Percentiles rank a stretch among this genome's conserved stretches.
phyloP scores from a whole-genome alignment of 495 filamentous ascomycete species.

The Penicillium cosmopolitanum region DNA sequence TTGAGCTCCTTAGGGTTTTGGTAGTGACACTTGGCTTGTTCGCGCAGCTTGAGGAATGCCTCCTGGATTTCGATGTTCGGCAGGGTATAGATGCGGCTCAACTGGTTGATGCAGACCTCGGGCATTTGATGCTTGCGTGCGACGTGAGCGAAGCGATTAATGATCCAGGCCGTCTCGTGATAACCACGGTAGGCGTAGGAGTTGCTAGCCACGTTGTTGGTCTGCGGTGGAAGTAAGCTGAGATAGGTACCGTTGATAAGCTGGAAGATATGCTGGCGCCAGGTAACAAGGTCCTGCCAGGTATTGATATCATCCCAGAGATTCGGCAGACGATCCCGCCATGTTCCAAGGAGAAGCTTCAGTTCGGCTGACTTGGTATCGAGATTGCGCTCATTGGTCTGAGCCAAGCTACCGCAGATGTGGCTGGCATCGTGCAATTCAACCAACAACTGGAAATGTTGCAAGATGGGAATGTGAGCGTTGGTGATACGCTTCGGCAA shows the following conservation, averaged over 20 bases:
- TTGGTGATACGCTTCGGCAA: constrained; percentile 90
- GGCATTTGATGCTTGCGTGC: constrained; percentile 95
- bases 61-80: constrained; percentile 99
- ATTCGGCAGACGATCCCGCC: constrained; percentile 94
- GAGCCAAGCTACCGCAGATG: constrained; percentile 84
- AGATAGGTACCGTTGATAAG: constrained; percentile 96
- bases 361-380: constrained; percentile 94
- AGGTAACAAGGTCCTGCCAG: constrained; percentile 98
- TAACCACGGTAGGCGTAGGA: constrained; percentile 97
- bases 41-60: constrained; percentile 93
- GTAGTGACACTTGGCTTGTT: constrained; percentile 98
- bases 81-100: constrained; percentile 96
- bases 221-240: constrained; percentile 76
- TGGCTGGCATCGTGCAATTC: constrained; percentile 97
- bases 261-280: constrained; percentile 98
- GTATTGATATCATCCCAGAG: constrained; percentile 99
- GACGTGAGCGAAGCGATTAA: constrained; percentile 98
- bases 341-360: constrained; percentile 90
- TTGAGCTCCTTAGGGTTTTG: constrained; percentile 90
- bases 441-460: constrained; percentile 98
- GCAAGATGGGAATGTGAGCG: constrained; percentile 90
- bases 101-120: constrained; percentile 94
- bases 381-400: constrained; percentile 82
- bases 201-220: constrained; percentile 75
- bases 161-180: constrained; percentile 99